Base-by-base conservation (phyloP, 2,329 filamentous ascomycete genomes). In the Saccharata proteae region DNA sequence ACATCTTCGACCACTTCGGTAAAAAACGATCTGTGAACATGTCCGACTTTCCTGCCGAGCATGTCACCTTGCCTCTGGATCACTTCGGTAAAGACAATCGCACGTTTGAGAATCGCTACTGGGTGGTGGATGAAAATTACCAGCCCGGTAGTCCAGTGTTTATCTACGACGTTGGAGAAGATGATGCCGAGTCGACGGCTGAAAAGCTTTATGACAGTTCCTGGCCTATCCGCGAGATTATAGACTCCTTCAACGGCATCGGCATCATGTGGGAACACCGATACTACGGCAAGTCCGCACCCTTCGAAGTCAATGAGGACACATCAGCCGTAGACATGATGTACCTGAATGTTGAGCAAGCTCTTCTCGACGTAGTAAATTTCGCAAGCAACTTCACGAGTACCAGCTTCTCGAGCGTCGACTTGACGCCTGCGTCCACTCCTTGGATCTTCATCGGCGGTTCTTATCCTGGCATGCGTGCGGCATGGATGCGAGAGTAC, bases 191-290 rank as follows among this genome's bases (percentile, higher is more conserved):
- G 12, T 17, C 10, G 13, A 26, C 18, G 6, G 26, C 31, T 8
- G 21, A 22, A 18, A 19, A 18, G 8, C 27, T 30, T 10, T 16
- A 35, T 8, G 20, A 35, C 11, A 21, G 2, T 6, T 23, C 2
- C 21, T 23, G 6, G 21, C 5, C 11, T n/a, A 10, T 6, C 41
- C 50, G 48, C 35, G 46, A 54, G 32, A 34, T 57, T 8, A 47
- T 56, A 11, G 48, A 55, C 13, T 36, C 47, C n/a, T 57, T 49
- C 25, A 39, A 44, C 14, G 54, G 52, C 4, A 43, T 59, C 24
- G 55, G 54, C 4, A 54, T 59, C 23, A 47, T 54, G 0, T 59
- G 54, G 52, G 55, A 59, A 39, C 54, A 57, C 34, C 48, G 58
- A 18, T 62, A 49, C 34, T 57, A 62, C 27, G 58, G 58, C n/a